Evolutionary conservation across 1,284 basidiomycete genomes (phyloP).

Genomic region (Pterulicium gracile): DNA sequence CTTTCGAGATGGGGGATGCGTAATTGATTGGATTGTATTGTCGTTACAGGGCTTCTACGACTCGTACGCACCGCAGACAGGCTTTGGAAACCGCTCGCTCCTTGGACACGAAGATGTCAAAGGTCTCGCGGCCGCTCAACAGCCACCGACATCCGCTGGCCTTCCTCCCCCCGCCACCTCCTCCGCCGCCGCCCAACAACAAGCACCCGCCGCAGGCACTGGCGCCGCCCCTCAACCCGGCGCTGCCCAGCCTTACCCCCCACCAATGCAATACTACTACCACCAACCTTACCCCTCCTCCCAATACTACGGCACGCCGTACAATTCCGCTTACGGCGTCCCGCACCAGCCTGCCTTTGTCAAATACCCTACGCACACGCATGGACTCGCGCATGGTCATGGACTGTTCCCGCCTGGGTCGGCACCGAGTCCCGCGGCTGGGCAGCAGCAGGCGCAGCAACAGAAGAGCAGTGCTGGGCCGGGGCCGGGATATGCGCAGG

Average conservation of each 20-base stretch:
- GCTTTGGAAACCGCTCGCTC: conserved; percentile 50
- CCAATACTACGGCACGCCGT: conserved; percentile 63
- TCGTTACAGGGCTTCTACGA: conserved; percentile 60
- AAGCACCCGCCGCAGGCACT: conserved; percentile 21
- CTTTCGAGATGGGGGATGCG: conserved; percentile 6
- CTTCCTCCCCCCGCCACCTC: conserved; percentile 39
- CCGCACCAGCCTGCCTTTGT: conserved; percentile 54
- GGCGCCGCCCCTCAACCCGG: conserved; percentile 16
- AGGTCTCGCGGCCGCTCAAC: conserved; percentile 46
- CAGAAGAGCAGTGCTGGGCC: background rate
- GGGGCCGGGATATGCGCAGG: too few relatives aligned
- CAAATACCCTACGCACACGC: conserved; percentile 45
- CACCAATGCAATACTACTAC: conserved; percentile 55
- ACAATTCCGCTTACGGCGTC: conserved; percentile 57
- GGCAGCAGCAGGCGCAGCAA: background rate
- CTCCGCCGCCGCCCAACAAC: conserved; percentile 45
- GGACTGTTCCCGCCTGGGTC: background rate
- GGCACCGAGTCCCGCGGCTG: background rate
- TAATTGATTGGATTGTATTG: conserved; percentile 12
- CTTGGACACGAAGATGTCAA: conserved; percentile 66
- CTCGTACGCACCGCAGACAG: conserved; percentile 45
- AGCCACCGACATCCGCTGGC: conserved; percentile 34
- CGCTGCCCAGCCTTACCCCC: conserved; percentile 44
- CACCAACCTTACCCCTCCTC: conserved; percentile 59
- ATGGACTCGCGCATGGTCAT: conserved; percentile 1